Conservation (phyloP, 1,139 yeast genomes). For the Hanseniaspora uvarum region DNA sequence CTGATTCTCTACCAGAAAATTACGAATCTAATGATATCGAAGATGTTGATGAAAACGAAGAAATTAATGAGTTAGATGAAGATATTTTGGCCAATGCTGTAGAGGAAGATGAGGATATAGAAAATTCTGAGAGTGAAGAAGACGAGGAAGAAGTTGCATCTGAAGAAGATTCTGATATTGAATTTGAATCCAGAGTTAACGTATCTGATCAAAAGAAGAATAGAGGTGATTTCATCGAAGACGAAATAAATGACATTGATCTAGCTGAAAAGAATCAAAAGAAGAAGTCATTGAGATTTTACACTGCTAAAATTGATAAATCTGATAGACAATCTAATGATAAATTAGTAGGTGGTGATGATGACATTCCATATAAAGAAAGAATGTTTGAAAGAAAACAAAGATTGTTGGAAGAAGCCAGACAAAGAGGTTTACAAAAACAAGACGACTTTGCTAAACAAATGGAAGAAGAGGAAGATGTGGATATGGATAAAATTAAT, state of each 20-base stretch:
- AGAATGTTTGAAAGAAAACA: constrained; percentile 82
- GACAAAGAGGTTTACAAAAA: constrained; percentile 62
- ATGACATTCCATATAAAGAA: constrained; percentile 87
- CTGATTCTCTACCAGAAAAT: constrained; percentile 40
- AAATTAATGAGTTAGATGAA: constrained; percentile 20
- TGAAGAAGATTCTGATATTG: constrained; percentile 29
- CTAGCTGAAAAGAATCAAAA: constrained; percentile 75
- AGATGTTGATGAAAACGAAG: constrained; percentile 29
- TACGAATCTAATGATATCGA: constrained; percentile 19
- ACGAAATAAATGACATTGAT: constrained; percentile 64
- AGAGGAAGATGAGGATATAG: constrained; percentile 23
- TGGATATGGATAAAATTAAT: constrained; percentile 40
- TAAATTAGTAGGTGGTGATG: constrained; percentile 60
- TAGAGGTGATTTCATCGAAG: constrained; percentile 51
- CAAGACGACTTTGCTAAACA: constrained; percentile 43
- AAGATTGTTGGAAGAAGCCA: constrained; percentile 75
- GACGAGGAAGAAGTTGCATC: constrained; percentile 36
- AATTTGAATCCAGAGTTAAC: constrained; percentile 18
- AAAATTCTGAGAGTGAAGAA: constrained; percentile 26
- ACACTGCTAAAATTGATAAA: constrained; percentile 91
- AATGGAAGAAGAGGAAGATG: constrained; percentile 41
- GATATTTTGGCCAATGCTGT: constrained; percentile 22
- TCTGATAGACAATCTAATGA: constrained; percentile 52
- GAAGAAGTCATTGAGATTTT: constrained; percentile 80
- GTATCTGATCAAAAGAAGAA: constrained; percentile 22